Evolutionary conservation across 2,329 filamentous ascomycete genomes (phyloP), one percentile per base, ranked within the genome.

Genomic region (Cordyceps cateniannulata): DNA sequence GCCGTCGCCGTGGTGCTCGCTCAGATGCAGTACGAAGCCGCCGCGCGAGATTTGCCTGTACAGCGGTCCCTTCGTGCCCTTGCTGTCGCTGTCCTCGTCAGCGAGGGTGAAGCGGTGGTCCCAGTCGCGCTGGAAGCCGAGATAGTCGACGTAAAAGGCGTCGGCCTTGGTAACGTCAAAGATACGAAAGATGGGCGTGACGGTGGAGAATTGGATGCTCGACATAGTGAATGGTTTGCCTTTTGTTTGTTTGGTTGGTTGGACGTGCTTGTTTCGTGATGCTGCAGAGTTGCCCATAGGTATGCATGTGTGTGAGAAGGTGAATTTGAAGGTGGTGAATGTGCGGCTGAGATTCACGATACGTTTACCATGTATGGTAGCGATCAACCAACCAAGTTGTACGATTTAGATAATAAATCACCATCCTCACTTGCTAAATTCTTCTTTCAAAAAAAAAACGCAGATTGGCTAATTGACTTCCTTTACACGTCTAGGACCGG

Each of bases 1-100:
- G 58, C 63, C 63, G 45, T 65, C 64, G 44, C 64, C 64, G 56
- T 66, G 63, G 24, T 66, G 65, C 60, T 66, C 63, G 42, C 64
- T 65, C 3, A 66, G 63, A 27, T 66, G 63, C 32, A 66, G 49
- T 16, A 61, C 52, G 25, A 65, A 54, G 20, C 52, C 55, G 14
- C 32, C 60, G 5, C 61, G 55, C 18, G 64, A 66, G 20, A 66
- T 54, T 42, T 66, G 64, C 18, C 64, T 59, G 53, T 66, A 66
- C 27, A 65, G 51, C 20, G 65, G 65, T 3, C 59, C 60, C 45
- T 47, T 55, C n/a, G 62, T 61, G 60, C 64, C 65, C 5, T 45
- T 14, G 16, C 44, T 40, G 52, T 55, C 32, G 32, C 32, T 12
- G 32, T 35, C 32, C 10, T 35, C 32, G n/a, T n/a, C n/a, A n/a